Conservation (phyloP, 1,139 yeast genomes). For the Taiozyma sp. region DNA sequence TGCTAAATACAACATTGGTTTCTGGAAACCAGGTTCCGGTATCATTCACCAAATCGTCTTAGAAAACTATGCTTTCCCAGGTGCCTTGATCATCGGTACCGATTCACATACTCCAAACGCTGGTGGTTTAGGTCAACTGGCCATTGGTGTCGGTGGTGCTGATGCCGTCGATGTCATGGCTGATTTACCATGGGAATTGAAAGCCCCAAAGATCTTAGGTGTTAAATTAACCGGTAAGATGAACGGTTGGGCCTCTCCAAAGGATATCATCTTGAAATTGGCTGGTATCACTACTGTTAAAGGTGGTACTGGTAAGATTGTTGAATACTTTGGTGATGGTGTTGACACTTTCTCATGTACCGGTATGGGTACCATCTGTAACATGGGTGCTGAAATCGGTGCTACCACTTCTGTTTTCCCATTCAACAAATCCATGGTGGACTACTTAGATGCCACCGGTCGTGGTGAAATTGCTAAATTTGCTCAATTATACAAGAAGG, state of each 20-base stretch:
- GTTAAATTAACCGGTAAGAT: slow-evolving; percentile 93
- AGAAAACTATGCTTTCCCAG: slow-evolving; percentile 98
- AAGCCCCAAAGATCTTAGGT: slow-evolving; percentile 97
- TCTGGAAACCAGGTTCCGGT: slow-evolving; percentile 99
- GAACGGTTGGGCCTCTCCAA: slow-evolving; percentile 98
- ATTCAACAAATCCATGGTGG: slow-evolving; percentile 85
- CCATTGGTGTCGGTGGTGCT: slow-evolving; percentile 99
- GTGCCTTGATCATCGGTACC: slow-evolving; percentile 95
- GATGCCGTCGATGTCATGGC: slow-evolving; percentile 99
- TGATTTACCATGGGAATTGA: slow-evolving; percentile 93
- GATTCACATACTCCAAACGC: slow-evolving; percentile 99
- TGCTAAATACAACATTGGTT: slow-evolving; percentile 97
- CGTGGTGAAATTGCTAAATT: slow-evolving; percentile 80
- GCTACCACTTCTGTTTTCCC: slow-evolving; percentile 99
- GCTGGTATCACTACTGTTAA: slow-evolving; percentile 98
- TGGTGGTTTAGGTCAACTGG: slow-evolving; percentile 98
- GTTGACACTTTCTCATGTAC: slow-evolving; percentile 94
- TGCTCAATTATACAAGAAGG: slow-evolving; percentile 69
- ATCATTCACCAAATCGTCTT: slow-evolving; percentile 96
- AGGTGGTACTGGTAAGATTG: slow-evolving; percentile 99
- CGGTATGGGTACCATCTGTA: slow-evolving; percentile 99
- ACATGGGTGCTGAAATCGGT: slow-evolving; percentile 99
- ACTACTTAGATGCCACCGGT: slow-evolving; percentile 83
- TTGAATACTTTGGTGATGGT: slow-evolving; percentile 98
- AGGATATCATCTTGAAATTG: slow-evolving; percentile 90